Evolutionary conservation across 192 early-diverging fungal species (phyloP).

Genomic region (Geosiphon pyriformis): DNA sequence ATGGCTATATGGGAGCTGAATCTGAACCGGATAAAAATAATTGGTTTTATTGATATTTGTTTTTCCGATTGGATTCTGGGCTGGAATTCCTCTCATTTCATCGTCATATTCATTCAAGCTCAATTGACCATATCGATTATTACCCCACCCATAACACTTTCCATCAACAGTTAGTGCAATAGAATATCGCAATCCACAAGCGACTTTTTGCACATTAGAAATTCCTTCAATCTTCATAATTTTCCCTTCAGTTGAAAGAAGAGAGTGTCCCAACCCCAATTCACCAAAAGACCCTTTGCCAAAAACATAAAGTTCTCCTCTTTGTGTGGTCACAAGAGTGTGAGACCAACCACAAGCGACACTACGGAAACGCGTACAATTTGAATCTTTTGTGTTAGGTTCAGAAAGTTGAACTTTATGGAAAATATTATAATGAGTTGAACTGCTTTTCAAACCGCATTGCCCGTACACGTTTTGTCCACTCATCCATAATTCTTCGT

Average conservation of each 20-base stretch:
- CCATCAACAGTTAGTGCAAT: constrained; percentile 44
- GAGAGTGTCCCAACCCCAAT: constrained; percentile 36
- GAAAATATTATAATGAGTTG: neutral
- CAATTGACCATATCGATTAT: constrained; percentile 55
- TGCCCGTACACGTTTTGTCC: constrained; percentile 51
- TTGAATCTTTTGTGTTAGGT: neutral
- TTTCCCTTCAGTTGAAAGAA: constrained; percentile 26
- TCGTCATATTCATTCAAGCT: constrained; percentile 20
- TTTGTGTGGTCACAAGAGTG: constrained; percentile 41
- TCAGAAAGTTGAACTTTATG: neutral
- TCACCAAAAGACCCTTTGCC: constrained; percentile 53
- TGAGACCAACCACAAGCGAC: constrained; percentile 64
- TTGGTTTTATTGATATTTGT: constrained; percentile 17
- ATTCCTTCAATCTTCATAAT: constrained; percentile 22
- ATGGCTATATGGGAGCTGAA: constrained; percentile 15
- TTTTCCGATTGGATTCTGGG: constrained; percentile 25
- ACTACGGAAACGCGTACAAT: constrained; percentile 27
- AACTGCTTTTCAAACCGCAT: constrained; percentile 24
- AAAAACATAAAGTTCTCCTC: constrained; percentile 45
- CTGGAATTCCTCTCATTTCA: neutral
- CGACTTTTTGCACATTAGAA: constrained; percentile 38
- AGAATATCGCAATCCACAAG: constrained; percentile 62
- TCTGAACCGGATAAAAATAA: constrained; percentile 30
- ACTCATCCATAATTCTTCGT: constrained; percentile 37
- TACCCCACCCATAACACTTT: constrained; percentile 46